Conservation (phyloP, 169 alveolate species). For the Plasmodium blacklocki region DNA sequence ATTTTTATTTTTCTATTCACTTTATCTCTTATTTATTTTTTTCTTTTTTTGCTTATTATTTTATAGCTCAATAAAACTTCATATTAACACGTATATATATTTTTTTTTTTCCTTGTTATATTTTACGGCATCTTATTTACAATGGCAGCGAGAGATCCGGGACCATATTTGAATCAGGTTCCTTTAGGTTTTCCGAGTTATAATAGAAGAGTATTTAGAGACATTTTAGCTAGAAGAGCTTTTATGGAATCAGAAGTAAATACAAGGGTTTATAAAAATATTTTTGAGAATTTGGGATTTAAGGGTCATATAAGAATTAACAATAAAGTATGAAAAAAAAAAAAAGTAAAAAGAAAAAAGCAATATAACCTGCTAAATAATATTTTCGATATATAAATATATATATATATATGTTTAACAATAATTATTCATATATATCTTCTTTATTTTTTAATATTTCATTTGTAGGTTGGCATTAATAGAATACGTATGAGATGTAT, state of each 20-base stretch:
- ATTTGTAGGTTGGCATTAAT: constrained; percentile 80
- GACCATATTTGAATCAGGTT: constrained; percentile 86
- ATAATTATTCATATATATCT: constrained; percentile 2
- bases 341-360: too few species aligned
- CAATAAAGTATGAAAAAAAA: constrained; percentile 78
- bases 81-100: neutral
- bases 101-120: neutral
- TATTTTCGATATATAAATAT: neutral
- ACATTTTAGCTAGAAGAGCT: constrained; percentile 83
- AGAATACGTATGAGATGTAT: constrained; percentile 88
- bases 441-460: constrained; percentile 2
- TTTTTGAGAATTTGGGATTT: constrained; percentile 85
- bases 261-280: constrained; percentile 86
- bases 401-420: neutral
- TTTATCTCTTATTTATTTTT: neutral
- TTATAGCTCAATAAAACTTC: neutral
- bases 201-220: constrained; percentile 84
- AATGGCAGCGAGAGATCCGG: constrained; percentile 91
- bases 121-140: neutral
- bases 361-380: neutral
- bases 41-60: neutral
- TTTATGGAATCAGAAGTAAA: constrained; percentile 89
- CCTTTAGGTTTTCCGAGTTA: constrained; percentile 90
- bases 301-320: constrained; percentile 87
- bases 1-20: neutral